These are phyloP conservation scores for Vachellia pachyceras DNA, from an alignment of 306 rosid species.

Conservation along the genomic window DNA sequence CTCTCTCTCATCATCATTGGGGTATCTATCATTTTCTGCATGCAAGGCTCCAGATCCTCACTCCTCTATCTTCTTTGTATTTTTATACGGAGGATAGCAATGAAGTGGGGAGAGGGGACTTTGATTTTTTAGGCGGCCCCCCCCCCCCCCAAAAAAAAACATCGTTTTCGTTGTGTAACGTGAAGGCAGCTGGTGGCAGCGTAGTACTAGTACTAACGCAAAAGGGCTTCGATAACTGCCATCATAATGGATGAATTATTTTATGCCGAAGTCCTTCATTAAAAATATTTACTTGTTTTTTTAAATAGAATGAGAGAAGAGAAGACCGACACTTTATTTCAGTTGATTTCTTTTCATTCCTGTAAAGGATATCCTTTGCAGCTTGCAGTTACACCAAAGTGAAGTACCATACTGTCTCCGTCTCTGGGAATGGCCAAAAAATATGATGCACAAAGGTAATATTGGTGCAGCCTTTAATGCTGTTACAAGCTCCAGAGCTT, in stretches of 20 bases:
- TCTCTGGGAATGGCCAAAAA: conserved; percentile 16
- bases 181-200: background rate
- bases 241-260: background rate
- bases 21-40: conserved; percentile 61
- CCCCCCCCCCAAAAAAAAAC: no score
- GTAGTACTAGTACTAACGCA: background rate
- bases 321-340: background rate
- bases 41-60: conserved; percentile 32
- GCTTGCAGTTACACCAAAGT: conserved; percentile 16
- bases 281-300: background rate
- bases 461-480: conserved; percentile 4
- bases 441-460: conserved; percentile 3
- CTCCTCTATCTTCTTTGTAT: conserved; percentile 17
- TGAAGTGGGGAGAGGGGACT: background rate
- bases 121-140: no score
- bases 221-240: conserved; percentile 5
- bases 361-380: conserved; percentile 12
- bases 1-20: conserved; percentile 37
- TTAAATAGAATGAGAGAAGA: background rate
- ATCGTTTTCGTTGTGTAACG: conserved; percentile 29
- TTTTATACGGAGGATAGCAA: conserved; percentile 2
- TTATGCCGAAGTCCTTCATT: background rate
- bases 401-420: conserved; percentile 26
- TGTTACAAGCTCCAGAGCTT: background rate
- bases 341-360: background rate